Evolutionary conservation across 805 yeast genomes (phyloP), one percentile per base, ranked within the genome.

Genomic region (Hanseniaspora lachancei): DNA sequence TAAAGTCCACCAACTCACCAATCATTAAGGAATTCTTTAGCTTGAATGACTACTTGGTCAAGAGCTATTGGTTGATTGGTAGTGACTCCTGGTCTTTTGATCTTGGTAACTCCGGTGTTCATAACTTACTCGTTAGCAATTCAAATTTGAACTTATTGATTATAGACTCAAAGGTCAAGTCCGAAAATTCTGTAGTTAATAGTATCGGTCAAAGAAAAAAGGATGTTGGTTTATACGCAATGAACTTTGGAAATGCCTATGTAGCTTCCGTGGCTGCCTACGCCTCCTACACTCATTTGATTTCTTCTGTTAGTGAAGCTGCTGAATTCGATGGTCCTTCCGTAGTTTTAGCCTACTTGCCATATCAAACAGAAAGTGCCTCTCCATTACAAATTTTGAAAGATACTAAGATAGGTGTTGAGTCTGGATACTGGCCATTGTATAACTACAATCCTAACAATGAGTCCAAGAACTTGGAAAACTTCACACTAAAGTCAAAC

Each of bases 81-180:
- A 88, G 96, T 20, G 97, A 91, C 68, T 80, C 93, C 35, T 91
- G 97, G 97, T 78, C 96, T 21, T 89, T 83, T 66, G 97, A 91
- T 71, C 73, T 87, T 62, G 97, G 97, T 44, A 74, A 85, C 59
- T 84, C 96, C 6, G 96, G 97, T 66, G 82, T 91, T 52, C 97
- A 91, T 68, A 83, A 84, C 62, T 82, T 88, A 4, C 72, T 91
- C 47, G 71, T 89, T 29, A 81, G 89, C 0, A 82, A 82, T 47
- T 76, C 80, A 66, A 86, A 88, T 66, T 71, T 91, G 62, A 91
- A 91, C 67, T 77, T 91, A 77, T 77, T 91, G 64, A 75, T 91
- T 58, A 82, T 91, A 63, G 97, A 91, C 67, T 84, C 89, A 16
- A 89, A 87, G 65, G 91, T 95, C 13, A 55, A 55, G 50, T 49